Evolutionary conservation across 1,284 basidiomycete genomes (phyloP).

Genomic region (Dichomitus squalens): DNA sequence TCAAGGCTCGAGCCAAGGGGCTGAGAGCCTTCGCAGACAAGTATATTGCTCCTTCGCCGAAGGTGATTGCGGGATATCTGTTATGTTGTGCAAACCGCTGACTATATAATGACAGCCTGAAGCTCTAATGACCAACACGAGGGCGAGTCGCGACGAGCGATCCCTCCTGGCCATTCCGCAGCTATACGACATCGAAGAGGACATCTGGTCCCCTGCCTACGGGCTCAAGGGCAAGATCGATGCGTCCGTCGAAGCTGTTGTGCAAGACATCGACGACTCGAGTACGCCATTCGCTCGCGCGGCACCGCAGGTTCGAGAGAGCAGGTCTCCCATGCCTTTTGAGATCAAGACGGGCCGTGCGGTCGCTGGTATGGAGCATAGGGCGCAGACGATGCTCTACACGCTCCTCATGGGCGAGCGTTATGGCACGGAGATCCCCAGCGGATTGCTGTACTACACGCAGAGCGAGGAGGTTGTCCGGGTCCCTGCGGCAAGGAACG

Average conservation of each 20-base stretch:
- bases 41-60: constrained; percentile 63
- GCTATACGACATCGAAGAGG: constrained; percentile 91
- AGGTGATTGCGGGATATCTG: constrained; percentile 42
- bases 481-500: constrained; percentile 78
- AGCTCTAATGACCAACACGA: constrained; percentile 69
- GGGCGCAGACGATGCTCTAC: constrained; percentile 98
- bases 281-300: constrained; percentile 28
- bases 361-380: constrained; percentile 84
- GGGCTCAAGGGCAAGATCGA: constrained; percentile 97
- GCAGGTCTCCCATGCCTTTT: constrained; percentile 65
- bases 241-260: constrained; percentile 77
- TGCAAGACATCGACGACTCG: constrained; percentile 45
- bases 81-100: neutral
- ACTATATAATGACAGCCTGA: constrained; percentile 45
- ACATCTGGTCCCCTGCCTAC: constrained; percentile 95
- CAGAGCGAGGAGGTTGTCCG: constrained; percentile 87
- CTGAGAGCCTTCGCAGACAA: constrained; percentile 64
- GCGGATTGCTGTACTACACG: constrained; percentile 93
- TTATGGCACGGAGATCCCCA: constrained; percentile 71
- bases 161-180: constrained; percentile 72
- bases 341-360: constrained; percentile 96
- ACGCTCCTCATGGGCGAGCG: constrained; percentile 91
- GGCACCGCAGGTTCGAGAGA: constrained; percentile 13
- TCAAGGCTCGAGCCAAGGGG: constrained; percentile 63
- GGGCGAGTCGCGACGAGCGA: constrained; percentile 47